Evolutionary conservation across 1,139 yeast genomes (phyloP).

Genomic region (Scheffersomyces insectosa): DNA sequence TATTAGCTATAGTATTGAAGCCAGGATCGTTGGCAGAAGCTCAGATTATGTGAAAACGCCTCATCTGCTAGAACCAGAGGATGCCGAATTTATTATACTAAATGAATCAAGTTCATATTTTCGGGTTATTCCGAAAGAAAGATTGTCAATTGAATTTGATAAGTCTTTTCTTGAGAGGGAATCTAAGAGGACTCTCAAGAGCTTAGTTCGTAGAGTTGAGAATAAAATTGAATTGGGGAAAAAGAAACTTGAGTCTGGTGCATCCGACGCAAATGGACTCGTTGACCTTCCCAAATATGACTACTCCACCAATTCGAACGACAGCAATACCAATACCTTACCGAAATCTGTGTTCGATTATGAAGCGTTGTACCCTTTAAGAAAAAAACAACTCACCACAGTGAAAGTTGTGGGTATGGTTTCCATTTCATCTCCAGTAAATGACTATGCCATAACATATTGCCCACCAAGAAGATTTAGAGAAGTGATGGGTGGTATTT

Average conservation of each 20-base stretch:
- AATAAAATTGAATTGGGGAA: conserved; percentile 19
- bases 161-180: conserved; percentile 11
- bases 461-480: conserved; percentile 2
- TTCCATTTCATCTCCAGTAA: conserved; percentile 15
- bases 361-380: conserved; percentile 17
- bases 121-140: conserved; percentile 22
- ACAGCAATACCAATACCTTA: too few relatives aligned
- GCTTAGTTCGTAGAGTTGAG: conserved; percentile 15
- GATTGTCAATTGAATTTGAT: conserved; percentile 10
- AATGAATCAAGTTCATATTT: conserved; percentile 23
- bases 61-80: conserved; percentile 5
- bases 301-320: too few relatives aligned
- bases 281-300: too few relatives aligned
- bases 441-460: conserved; percentile 16
- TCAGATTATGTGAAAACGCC: conserved; percentile 23
- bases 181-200: conserved; percentile 14
- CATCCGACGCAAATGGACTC: conserved; percentile 5
- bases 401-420: conserved; percentile 22
- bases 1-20: conserved; percentile 36
- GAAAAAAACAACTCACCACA: conserved; percentile 21
- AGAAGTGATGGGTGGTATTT: neutral
- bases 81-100: conserved; percentile 23
- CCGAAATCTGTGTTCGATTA: conserved; percentile 2
- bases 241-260: conserved; percentile 3
- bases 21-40: conserved; percentile 35